Percentiles rank a stretch among this genome's conserved stretches.
Evolutionary conservation across 805 yeast genomes (phyloP).

Genomic region (Saccharomycopsis synnaedendra): DNA sequence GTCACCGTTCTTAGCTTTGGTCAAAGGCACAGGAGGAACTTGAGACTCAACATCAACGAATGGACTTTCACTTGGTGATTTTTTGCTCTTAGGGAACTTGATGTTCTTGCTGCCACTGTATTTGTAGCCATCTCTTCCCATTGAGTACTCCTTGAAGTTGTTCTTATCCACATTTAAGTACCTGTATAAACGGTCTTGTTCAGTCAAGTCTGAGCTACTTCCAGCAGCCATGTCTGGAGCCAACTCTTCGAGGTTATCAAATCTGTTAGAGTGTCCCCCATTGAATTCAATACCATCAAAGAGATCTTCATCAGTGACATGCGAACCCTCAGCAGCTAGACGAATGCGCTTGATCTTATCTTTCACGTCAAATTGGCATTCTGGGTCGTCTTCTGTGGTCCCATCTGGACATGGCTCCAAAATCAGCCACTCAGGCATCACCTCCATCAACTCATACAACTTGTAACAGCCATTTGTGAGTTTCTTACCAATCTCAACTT

Average conservation of each 20-base stretch:
- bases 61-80: constrained; percentile 8
- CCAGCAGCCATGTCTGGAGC: not conserved
- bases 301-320: constrained; percentile 4
- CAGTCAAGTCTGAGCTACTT: not conserved
- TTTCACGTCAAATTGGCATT: constrained; percentile 19
- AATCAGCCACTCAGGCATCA: constrained; percentile 32
- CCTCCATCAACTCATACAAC: constrained; percentile 29
- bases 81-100: constrained; percentile 2
- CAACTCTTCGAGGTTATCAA: constrained; percentile 1
- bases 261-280: not conserved
- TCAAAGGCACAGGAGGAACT: not conserved
- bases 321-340: not conserved
- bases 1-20: constrained; percentile 1
- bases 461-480: constrained; percentile 39
- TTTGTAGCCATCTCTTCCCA: not conserved
- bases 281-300: not conserved
- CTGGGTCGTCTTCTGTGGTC: constrained; percentile 12
- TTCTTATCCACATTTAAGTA: constrained; percentile 6
- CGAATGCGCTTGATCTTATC: constrained; percentile 8
- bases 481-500: constrained; percentile 29
- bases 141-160: constrained; percentile 4
- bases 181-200: not conserved
- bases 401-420: constrained; percentile 21
- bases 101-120: not conserved
- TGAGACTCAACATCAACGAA: constrained; percentile 1